Percentiles rank a stretch among this genome's conserved stretches.
Evolutionary conservation across 2,329 filamentous ascomycete genomes (phyloP).

Genomic region (Sporothrix sp.): DNA sequence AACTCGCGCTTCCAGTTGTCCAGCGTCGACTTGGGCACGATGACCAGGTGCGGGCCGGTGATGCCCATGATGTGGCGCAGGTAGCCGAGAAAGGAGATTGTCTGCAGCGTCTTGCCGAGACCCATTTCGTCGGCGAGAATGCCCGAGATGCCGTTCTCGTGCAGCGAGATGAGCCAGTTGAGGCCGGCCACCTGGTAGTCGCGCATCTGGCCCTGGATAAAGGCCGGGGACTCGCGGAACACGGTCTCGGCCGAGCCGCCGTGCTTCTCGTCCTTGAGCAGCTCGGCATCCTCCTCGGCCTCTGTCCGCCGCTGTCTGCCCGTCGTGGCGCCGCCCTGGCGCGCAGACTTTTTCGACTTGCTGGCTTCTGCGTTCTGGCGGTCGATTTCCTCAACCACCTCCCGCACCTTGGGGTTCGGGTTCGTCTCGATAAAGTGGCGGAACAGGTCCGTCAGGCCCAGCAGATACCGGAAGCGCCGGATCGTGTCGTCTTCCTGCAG

Average conservation of each 20-base stretch:
- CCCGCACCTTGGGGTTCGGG: conserved; percentile 86
- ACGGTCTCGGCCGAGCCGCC: conserved; percentile 79
- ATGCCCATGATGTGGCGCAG: conserved; percentile 84
- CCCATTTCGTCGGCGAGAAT: conserved; percentile 99
- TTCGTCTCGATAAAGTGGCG: conserved; percentile 98
- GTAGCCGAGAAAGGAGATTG: conserved; percentile 93
- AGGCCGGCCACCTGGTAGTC: conserved; percentile 94
- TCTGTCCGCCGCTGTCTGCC: conserved; percentile 82
- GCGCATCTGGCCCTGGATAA: conserved; percentile 79
- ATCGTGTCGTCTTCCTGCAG: conserved; percentile 85
- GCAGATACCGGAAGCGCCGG: conserved; percentile 83
- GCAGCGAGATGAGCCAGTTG: conserved; percentile 95
- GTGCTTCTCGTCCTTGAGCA: conserved; percentile 75
- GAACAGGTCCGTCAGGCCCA: conserved; percentile 92
- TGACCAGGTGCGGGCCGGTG: conserved; percentile 81
- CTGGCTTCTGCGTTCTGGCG: conserved; percentile 72
- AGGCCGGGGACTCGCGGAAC: conserved; percentile 89
- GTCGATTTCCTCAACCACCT: conserved; percentile 91
- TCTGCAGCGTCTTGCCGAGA: conserved; percentile 93
- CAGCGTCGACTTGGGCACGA: conserved; percentile 90
- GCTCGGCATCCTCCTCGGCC: conserved; percentile 93
- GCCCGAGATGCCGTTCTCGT: conserved; percentile 97
- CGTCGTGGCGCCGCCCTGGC: conserved; percentile 74
- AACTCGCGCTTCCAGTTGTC: conserved; percentile 99
- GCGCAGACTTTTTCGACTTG: conserved; percentile 62